These are phyloP conservation scores for Luffa aegyptiaca DNA, from an alignment of 306 rosid species.

Conservation along the genomic window DNA sequence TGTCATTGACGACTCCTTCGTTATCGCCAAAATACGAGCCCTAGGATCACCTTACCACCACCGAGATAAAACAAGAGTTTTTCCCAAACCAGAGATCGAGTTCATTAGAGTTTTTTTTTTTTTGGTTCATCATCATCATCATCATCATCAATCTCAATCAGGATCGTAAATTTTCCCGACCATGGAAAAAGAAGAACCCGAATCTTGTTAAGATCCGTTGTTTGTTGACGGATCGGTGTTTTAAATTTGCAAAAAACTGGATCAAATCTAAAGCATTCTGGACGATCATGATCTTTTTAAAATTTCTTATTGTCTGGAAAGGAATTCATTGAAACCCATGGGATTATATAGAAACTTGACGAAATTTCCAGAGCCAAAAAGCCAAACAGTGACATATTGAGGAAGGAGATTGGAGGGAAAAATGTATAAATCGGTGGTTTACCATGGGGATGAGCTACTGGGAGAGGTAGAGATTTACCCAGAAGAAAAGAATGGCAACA, in stretches of 20 bases:
- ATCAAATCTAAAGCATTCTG: conserved; percentile 47
- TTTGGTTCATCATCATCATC: conserved; percentile 23
- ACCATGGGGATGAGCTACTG: conserved; percentile 71
- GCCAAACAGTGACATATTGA: conserved; percentile 5
- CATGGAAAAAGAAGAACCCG: conserved; percentile 27
- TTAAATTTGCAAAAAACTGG: conserved; percentile 48
- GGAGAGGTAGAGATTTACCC: conserved; percentile 88
- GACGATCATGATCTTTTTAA: conserved; percentile 28
- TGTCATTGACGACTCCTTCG: conserved; percentile 30
- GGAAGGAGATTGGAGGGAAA: conserved; percentile 21
- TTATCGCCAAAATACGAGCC: conserved; percentile 35
- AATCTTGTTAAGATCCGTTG: not conserved
- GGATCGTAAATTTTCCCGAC: conserved; percentile 49
- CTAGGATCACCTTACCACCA: conserved; percentile 35
- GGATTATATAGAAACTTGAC: conserved; percentile 27
- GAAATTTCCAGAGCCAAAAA: conserved; percentile 24
- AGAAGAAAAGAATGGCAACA: conserved; percentile 40
- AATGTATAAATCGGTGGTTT: conserved; percentile 82
- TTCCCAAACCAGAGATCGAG: conserved; percentile 11
- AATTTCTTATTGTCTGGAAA: conserved; percentile 9
- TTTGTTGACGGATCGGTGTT: conserved; percentile 22
- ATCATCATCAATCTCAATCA: conserved; percentile 36
- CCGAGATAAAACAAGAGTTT: not conserved
- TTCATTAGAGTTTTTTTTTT: not conserved
- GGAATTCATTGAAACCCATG: conserved; percentile 22